Evolutionary conservation across 768 basidiomycete genomes (phyloP).

Genomic region (Dioszegia crocea): DNA sequence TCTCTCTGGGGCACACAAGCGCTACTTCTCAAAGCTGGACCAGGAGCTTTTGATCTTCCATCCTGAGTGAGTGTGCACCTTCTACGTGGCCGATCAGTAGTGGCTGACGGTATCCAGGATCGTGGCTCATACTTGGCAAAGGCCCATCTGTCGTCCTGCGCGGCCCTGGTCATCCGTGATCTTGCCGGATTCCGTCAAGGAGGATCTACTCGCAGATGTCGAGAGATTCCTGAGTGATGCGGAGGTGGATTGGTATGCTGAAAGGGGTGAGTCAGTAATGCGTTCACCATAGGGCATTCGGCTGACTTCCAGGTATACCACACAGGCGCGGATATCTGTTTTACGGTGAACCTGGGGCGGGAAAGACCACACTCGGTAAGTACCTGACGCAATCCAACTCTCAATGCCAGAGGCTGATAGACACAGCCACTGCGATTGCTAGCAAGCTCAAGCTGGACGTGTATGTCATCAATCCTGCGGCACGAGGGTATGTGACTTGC

Average conservation of each 20-base stretch:
- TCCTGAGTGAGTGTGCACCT: background rate
- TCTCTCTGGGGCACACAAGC: conserved; percentile 16
- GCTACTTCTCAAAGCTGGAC: conserved; percentile 19
- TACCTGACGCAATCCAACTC: background rate
- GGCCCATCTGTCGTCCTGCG: conserved; percentile 27
- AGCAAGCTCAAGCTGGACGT: conserved; percentile 86
- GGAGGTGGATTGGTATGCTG: conserved; percentile 36
- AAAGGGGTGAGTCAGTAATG: conserved; percentile 38
- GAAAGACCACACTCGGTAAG: conserved; percentile 34
- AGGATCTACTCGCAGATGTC: conserved; percentile 34
- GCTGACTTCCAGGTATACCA: conserved; percentile 25
- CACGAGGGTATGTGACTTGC: conserved; percentile 22
- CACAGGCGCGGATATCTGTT: conserved; percentile 42
- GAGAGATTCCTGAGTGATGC: conserved; percentile 34
- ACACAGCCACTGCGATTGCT: conserved; percentile 64
- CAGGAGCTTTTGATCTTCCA: conserved; percentile 31
- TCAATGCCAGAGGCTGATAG: background rate
- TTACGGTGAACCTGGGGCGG: conserved; percentile 31
- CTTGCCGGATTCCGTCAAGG: conserved; percentile 32
- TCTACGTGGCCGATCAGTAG: background rate
- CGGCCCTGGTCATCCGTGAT: conserved; percentile 42
- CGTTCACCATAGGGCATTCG: too few species aligned
- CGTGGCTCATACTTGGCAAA: conserved; percentile 11
- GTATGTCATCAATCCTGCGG: conserved; percentile 62
- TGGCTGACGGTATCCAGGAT: background rate